A percentile compares a stretch with the other conserved stretches of the same genome.
These are phyloP conservation scores for Botrytis paeoniae DNA, from an alignment of 2,329 filamentous ascomycete species.

Conservation along the genomic window DNA sequence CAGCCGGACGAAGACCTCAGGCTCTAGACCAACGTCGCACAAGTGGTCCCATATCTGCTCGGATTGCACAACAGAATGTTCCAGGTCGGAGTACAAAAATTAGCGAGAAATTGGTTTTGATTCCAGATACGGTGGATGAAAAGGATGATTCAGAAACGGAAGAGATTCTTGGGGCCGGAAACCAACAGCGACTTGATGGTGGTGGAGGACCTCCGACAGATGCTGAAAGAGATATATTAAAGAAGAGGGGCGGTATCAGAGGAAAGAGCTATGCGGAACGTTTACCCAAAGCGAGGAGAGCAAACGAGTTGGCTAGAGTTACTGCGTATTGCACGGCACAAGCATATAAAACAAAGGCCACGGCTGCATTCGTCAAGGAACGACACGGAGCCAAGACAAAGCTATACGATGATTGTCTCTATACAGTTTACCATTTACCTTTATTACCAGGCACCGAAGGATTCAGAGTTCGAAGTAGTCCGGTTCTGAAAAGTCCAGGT, in stretches of 20 bases:
- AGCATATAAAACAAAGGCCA: conserved; percentile 82
- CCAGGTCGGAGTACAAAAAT: conserved; percentile 89
- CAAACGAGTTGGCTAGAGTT: conserved; percentile 82
- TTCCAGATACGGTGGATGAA: conserved; percentile 73
- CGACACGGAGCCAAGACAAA: conserved; percentile 91
- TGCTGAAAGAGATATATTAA: conserved; percentile 63
- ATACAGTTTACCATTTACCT: conserved; percentile 91
- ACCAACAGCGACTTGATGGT: conserved; percentile 47
- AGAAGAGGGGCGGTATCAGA: conserved; percentile 57
- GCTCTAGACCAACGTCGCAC: conserved; percentile 48
- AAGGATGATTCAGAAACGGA: conserved; percentile 59
- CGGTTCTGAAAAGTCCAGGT: conserved; percentile 86
- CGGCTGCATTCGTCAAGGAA: conserved; percentile 84
- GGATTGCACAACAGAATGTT: conserved; percentile 50
- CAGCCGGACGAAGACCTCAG: conserved; percentile 44
- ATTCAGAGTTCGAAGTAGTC: conserved; percentile 84
- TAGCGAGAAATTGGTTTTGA: conserved; percentile 91
- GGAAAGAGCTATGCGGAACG: conserved; percentile 94
- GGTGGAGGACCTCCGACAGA: conserved; percentile 66
- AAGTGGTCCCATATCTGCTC: conserved; percentile 45
- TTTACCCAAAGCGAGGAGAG: conserved; percentile 80
- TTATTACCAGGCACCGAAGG: conserved; percentile 82
- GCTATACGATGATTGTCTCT: conserved; percentile 95
- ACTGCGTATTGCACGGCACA: conserved; percentile 97
- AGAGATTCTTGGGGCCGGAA: conserved; percentile 49